Conservation (phyloP, 2,329 filamentous ascomycete genomes). For the Boeremia lycopersici region DNA sequence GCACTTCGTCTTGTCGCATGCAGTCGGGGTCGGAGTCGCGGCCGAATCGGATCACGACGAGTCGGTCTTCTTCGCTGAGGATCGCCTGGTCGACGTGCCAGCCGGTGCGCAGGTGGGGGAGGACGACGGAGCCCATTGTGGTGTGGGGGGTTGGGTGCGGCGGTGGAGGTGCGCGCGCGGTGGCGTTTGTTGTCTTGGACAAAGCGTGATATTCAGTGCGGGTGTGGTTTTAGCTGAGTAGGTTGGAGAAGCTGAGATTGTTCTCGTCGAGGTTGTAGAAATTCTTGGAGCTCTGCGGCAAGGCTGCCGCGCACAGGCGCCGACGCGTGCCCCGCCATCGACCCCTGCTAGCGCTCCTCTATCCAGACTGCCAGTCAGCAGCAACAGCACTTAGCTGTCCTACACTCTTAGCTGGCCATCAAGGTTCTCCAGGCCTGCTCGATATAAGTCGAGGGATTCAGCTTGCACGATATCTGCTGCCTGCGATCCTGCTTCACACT, state of each 20-base stretch:
- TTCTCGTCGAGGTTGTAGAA: background rate
- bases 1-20: constrained; percentile 87
- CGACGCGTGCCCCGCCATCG: constrained; percentile 6
- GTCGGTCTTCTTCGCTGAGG: constrained; percentile 75
- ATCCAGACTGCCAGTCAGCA: background rate
- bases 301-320: constrained; percentile 14
- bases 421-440: background rate
- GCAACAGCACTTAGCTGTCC: background rate
- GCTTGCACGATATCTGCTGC: background rate
- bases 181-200: background rate
- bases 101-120: constrained; percentile 87
- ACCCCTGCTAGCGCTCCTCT: constrained; percentile 9
- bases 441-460: background rate
- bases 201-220: no score
- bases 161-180: background rate
- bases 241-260: background rate
- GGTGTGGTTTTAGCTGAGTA: background rate
- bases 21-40: constrained; percentile 83
- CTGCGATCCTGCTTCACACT: background rate
- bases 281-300: constrained; percentile 13
- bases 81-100: constrained; percentile 99
- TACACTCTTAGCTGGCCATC: background rate
- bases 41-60: constrained; percentile 93
- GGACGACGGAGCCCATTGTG: constrained; percentile 79
- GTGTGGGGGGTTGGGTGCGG: background rate